Evolutionary conservation across 2,329 filamentous ascomycete genomes (phyloP), one percentile per base, ranked within the genome.

Genomic region (Neofusicoccum umdonicola): DNA sequence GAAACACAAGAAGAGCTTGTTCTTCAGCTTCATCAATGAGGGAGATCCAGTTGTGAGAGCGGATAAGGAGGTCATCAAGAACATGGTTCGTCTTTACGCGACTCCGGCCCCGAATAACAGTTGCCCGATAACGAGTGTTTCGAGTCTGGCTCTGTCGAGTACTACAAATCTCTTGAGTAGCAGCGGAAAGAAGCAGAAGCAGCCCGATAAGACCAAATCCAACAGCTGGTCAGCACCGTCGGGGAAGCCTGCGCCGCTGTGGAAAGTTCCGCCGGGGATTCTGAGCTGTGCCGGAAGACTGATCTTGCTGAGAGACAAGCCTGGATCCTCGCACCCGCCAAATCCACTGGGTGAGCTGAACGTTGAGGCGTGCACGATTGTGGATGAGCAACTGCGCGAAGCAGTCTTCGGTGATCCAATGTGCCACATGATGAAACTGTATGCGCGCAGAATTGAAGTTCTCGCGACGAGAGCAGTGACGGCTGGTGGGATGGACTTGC

Each of bases 361-460:
- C 19, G 76, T 93, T 0, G 84, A 90, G 52, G 91, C 91, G 1
- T 88, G 88, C 67, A 83, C 88, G 9, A 84, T 89, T 8, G 85
- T 81, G 0, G 90, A 95, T 68, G 85, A 88, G 48, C 82, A 90
- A 72, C 76, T 96, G 58, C 81, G 89, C 27, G 83, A 82, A 1
- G 84, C 93, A 0, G 82, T 96, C 3, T 96, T 92, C 84, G 92
- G 92, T 0, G 92, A 96, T 73, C 90, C 91, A 0, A 81, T 92
- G 48, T 90, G 88, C 73, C 92, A 96, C 78, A 82, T 88, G 69
- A 96, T 96, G 92, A 86, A 81, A 66, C 72, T 95, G 19, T 96
- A 96, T 76, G 86, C 86, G 13, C 85, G 83, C 19, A 80, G 92
- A 62, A 85, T 96, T 50, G 89, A 95, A 74, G 79, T 82, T 3